Evolutionary conservation across 805 yeast genomes (phyloP), one percentile per base, ranked within the genome.

Genomic region (Candida gorgasii): DNA sequence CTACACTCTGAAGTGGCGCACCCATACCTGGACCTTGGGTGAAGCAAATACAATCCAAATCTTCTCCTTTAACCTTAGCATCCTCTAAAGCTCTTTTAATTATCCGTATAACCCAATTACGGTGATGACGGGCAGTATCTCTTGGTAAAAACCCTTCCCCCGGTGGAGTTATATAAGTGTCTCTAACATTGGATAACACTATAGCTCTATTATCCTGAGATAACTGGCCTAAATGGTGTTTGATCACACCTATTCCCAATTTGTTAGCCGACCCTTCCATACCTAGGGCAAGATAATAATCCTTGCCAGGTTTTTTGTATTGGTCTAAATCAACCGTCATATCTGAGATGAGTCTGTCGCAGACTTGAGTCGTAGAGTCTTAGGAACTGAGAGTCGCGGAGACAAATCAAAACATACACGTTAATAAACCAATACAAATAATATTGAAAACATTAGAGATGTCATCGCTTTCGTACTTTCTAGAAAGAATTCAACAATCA

Each of bases 1-100:
- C 98, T 29, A 89, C 97, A 43, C 92, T 81, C 54, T 93, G 96
- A 40, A 93, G 67, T 0, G 99, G 99, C 0, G 98, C 98, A 2
- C 99, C 99, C 98, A 93, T 93, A 1, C 99, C 99, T 0, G 99
- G 99, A 4, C 99, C 99, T 63, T 86, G 95, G 1, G 99, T 93
- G 61, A 93, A 93, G 61, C 96, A 89, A 37, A 93, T 86, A 38
- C 86, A 83, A 62, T 86, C 90, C 5, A 84, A 56, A 35, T 86
- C 86, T 7, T 52, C 46, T 5, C 75, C 69, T 1, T 54, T 51
- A 5, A 88, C 55, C 0, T 65, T 61, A 1, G 95, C 84, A 31
- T 83, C 90, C 2, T 61, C 59, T 31, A 93, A 55, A 0, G 98
- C 85, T 22, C 56, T 55, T 52, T 80, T 80, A 28, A 89, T 79